Evolutionary conservation across 805 yeast species (phyloP), one percentile per base, ranked within the genome.

Genomic region (Starmerella bacillaris): DNA sequence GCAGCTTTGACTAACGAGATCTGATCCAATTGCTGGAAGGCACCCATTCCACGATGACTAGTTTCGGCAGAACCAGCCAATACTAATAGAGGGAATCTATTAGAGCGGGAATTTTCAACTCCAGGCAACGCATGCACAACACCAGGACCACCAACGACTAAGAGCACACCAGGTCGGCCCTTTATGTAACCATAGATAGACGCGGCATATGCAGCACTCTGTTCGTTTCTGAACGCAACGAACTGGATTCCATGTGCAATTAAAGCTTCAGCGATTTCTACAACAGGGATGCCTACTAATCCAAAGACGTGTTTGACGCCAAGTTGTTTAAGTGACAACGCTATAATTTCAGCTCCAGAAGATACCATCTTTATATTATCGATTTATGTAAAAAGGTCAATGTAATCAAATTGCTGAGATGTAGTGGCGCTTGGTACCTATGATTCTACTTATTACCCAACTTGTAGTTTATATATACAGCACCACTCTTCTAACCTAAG

Each of bases 61-160:
- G 65, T 52, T 31, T 69, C 65, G 4, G 66, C 51, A 4, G 75
- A 68, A 1, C 83, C 83, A 0, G 82, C 78, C 17, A 75, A 56
- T 12, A 75, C 67, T 37, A 75, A 41, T 34, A 75, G 51, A 3
- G 84, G 84, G 67, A 77, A 72, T 37, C 67, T 61, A 50, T 76
- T 76, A 36, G 65, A 56, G 27, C 58, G 61, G 5, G 82, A 66
- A 46, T 75, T 75, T 46, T 68, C 72, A 2, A 72, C 40, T 9
- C 83, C 84, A 0, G 82, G 68, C 30, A 71, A 46, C 0, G 78
- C 74, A 42, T 75, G 80, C 6, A 75, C 61, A 3, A 75, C 57
- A 3, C 83, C 83, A 0, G 83, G 82, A 0, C 83, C 83, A 21
- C 84, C 83, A 3, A 76, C 83, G 0, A 73, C 77, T 3, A 75